A percentile compares a stretch with the other conserved stretches of the same genome.
phyloP scores from a whole-genome alignment of 441 rosid genomes.

The Croton setiger region DNA sequence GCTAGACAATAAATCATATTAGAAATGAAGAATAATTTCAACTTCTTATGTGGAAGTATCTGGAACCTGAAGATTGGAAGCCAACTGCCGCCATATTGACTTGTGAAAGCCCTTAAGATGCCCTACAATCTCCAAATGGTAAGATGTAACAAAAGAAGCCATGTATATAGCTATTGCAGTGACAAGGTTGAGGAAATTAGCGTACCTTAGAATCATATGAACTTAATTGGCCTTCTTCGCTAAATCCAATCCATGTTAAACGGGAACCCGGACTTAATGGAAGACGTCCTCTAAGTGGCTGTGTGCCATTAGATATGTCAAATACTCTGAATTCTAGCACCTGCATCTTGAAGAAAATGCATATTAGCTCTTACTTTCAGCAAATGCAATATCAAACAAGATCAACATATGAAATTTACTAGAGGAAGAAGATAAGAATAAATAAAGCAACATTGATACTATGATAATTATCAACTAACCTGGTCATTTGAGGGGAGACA shows the following conservation, averaged over 20 bases:
- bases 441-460: neutral
- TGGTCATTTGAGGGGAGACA: conserved; percentile 84
- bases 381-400: conserved; percentile 8
- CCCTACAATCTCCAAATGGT: conserved; percentile 45
- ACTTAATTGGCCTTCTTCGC: conserved; percentile 84
- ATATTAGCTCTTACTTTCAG: neutral
- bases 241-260: conserved; percentile 82
- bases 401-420: conserved; percentile 1
- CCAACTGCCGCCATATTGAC: conserved; percentile 89
- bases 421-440: neutral
- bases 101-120: conserved; percentile 61
- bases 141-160: conserved; percentile 22
- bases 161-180: neutral
- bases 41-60: conserved; percentile 18
- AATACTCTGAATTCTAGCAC: conserved; percentile 67
- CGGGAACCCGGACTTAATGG: conserved; percentile 79
- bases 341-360: conserved; percentile 41
- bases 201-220: conserved; percentile 81
- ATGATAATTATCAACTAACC: conserved; percentile 33
- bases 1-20: neutral
- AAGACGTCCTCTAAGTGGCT: conserved; percentile 58
- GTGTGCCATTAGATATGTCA: conserved; percentile 55
- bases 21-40: conserved; percentile 10
- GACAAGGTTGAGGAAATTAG: conserved; percentile 10
- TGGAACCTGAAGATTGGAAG: conserved; percentile 88